Evolutionary conservation across 164 flowering plant genomes (phyloP), one percentile per base, ranked within the genome.

Genomic region (Aristolochia fimbriata): DNA sequence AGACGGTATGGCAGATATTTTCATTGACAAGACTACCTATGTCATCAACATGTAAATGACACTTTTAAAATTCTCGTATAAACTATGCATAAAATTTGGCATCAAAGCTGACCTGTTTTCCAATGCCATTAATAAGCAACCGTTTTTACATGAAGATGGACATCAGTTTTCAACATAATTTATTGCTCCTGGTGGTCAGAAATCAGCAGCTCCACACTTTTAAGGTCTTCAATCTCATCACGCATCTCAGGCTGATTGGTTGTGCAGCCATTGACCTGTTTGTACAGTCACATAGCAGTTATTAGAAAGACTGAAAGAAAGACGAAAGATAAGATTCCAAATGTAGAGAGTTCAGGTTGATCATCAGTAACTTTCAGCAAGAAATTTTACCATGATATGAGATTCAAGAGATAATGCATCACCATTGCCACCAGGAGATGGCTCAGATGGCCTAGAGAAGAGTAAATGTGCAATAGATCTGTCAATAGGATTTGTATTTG

Each of bases 401-500:
- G 86, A 77, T 33, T 79, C 78, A 0, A 60, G 71, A 23, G 77
- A 51, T 21, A 66, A 37, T 45, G 66, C 61, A 61, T 71, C 81
- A 55, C 53, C 68, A n/a, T 66, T 57, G 63, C 71, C 66, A 57
- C 51, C 31, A 19, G 49, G 37, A 43, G 78, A 74, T 31, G 77
- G 64, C 49, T 80, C 83, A 23, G 76, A 62, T 22, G 96, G 82
- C 70, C 83, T 74, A 71, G 87, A 86, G 64, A 87, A 91, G 65
- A 91, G 77, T 65, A 91, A 66, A 70, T 83, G 87, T 31, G 96
- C 97, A 55, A 91, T 80, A 7, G 96, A 80, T 48, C 97, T 83
- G 63, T 91, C 97, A 25, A 91, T 82, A 22, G 96, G 91, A 68
- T 91, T 91, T 64, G 97, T 91, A 61, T 78, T 80, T 30, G 93